phyloP scores from a whole-genome alignment of 2,329 filamentous ascomycete species.

The Monilinia fructicola region DNA sequence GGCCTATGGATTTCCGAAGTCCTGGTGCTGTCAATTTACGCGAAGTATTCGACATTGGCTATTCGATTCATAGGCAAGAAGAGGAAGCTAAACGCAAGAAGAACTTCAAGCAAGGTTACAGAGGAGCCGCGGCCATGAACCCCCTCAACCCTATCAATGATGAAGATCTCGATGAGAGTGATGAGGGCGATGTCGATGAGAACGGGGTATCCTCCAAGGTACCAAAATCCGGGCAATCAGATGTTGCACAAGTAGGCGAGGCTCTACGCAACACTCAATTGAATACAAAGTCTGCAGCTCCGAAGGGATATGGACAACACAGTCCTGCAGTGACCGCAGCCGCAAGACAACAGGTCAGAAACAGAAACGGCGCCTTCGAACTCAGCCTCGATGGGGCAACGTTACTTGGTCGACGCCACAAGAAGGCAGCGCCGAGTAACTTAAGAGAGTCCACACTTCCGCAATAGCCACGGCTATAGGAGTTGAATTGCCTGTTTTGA shows the following conservation, averaged over 20 bases:
- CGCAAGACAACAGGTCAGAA: constrained; percentile 74
- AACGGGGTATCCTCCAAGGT: constrained; percentile 60
- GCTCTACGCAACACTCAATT: constrained; percentile 84
- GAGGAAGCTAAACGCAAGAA: constrained; percentile 92
- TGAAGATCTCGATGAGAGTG: constrained; percentile 64
- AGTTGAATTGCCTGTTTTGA: neutral
- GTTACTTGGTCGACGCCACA: constrained; percentile 69
- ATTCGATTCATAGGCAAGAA: constrained; percentile 94
- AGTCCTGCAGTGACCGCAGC: constrained; percentile 80
- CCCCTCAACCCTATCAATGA: constrained; percentile 64
- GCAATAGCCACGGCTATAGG: constrained; percentile 25
- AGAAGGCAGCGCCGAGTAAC: constrained; percentile 45
- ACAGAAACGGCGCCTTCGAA: constrained; percentile 81
- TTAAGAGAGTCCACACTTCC: constrained; percentile 35
- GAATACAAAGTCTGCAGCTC: constrained; percentile 60
- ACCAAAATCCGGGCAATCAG: constrained; percentile 59
- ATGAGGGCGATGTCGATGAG: constrained; percentile 59
- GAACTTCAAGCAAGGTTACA: constrained; percentile 71
- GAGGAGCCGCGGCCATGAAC: constrained; percentile 63
- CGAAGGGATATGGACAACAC: constrained; percentile 83
- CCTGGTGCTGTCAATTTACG: constrained; percentile 92
- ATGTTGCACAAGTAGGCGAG: constrained; percentile 75
- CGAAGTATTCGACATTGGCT: constrained; percentile 97
- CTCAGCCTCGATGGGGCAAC: constrained; percentile 89
- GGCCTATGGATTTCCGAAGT: constrained; percentile 87